Percentiles rank a stretch among this genome's conserved stretches.
These are phyloP conservation scores for Telopea speciosissima DNA, from an alignment of 177 flowering plant species.

Conservation along the genomic window DNA sequence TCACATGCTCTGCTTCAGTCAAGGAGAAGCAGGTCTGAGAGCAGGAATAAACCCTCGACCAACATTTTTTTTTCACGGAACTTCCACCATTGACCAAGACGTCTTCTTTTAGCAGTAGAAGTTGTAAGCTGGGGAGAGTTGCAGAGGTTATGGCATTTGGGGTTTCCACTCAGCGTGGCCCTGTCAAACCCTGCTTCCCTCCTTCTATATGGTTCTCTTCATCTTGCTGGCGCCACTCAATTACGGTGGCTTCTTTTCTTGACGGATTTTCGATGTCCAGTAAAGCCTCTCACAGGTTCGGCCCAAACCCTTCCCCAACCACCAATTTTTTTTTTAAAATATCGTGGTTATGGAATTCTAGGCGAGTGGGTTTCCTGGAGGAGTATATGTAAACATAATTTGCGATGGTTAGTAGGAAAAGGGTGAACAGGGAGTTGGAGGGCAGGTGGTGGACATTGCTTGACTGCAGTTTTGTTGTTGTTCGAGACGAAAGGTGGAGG, in stretches of 20 bases:
- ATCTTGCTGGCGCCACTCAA: neutral
- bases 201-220: constrained; percentile 22
- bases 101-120: constrained; percentile 19
- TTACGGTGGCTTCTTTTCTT: neutral
- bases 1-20: neutral
- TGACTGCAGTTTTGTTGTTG: too few relatives aligned
- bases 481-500: too few relatives aligned
- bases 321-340: too few relatives aligned
- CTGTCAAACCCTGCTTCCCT: constrained; percentile 27
- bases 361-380: too few relatives aligned
- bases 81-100: constrained; percentile 19
- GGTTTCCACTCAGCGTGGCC: constrained; percentile 29
- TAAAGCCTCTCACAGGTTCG: too few relatives aligned
- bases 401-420: too few relatives aligned
- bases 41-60: neutral
- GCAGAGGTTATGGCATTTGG: constrained; percentile 39
- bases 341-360: too few relatives aligned
- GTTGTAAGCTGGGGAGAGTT: constrained; percentile 41
- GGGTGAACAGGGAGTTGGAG: too few relatives aligned
- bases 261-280: too few relatives aligned
- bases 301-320: too few relatives aligned
- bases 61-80: neutral
- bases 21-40: neutral
- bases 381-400: too few relatives aligned
- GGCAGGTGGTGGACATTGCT: too few relatives aligned